These are phyloP conservation scores for Salix udensis DNA, from an alignment of 345 rosid genomes.

Conservation along the genomic window DNA sequence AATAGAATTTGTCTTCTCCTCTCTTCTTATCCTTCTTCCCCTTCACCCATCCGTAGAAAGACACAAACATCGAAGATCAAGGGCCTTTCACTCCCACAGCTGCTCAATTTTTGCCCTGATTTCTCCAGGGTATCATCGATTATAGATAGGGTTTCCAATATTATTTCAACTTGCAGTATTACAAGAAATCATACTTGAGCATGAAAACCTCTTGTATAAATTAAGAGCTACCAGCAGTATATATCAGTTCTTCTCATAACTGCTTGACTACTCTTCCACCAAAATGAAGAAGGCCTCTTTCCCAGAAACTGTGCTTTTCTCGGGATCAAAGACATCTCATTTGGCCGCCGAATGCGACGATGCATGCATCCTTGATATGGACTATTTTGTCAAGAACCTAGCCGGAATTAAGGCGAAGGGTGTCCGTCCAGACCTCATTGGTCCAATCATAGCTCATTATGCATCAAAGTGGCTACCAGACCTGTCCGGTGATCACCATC, in stretches of 20 bases:
- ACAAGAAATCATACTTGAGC: neutral
- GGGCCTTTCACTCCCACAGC: too few relatives aligned
- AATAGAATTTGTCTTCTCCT: conserved; percentile 23
- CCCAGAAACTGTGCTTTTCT: conserved; percentile 33
- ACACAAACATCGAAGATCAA: neutral
- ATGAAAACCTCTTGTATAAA: neutral
- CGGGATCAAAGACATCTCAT: conserved; percentile 32
- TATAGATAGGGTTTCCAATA: too few relatives aligned
- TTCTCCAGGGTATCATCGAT: too few relatives aligned
- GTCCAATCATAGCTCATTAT: conserved; percentile 75
- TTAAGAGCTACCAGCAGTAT: neutral
- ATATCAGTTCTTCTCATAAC: neutral
- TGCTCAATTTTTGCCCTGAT: too few relatives aligned
- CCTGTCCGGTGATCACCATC: conserved; percentile 29
- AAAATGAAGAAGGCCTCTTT: conserved; percentile 42
- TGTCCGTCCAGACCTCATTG: conserved; percentile 71
- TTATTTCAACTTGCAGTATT: neutral
- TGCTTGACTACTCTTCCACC: neutral
- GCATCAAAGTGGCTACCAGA: conserved; percentile 90
- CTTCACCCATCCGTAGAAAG: neutral
- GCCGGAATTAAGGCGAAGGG: conserved; percentile 72
- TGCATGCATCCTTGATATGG: conserved; percentile 70
- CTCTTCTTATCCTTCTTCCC: conserved; percentile 21
- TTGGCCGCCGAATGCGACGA: conserved; percentile 44
- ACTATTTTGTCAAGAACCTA: conserved; percentile 72